Evolutionary conservation across 352 stramenopile genomes (phyloP).

Genomic region (Blastocystis sp.): DNA sequence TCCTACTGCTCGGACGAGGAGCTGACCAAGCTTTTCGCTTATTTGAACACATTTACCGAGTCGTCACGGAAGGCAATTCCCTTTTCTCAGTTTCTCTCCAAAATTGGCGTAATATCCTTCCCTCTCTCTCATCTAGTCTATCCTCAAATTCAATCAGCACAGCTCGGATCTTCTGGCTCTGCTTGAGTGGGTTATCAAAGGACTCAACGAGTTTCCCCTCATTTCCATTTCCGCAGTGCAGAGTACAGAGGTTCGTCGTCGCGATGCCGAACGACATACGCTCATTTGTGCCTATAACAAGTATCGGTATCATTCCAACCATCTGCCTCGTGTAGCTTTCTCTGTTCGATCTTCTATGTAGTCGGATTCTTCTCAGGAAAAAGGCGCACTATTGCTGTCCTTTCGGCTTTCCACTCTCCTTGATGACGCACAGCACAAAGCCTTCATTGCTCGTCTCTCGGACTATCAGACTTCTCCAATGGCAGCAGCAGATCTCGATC

Average conservation of each 20-base stretch:
- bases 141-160: slow-evolving; percentile 57
- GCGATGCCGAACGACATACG: slow-evolving; percentile 51
- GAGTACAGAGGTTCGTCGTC: slow-evolving; percentile 7
- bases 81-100: slow-evolving; percentile 19
- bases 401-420: slow-evolving; percentile 52
- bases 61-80: neutral
- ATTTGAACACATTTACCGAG: slow-evolving; percentile 28
- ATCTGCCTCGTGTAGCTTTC: neutral
- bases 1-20: slow-evolving; percentile 51
- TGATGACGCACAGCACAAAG: slow-evolving; percentile 33
- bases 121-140: neutral
- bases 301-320: slow-evolving; percentile 25
- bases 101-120: neutral
- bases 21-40: neutral
- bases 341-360: neutral
- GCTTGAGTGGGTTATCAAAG: slow-evolving; percentile 56
- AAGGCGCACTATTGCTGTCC: slow-evolving; percentile 34
- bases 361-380: neutral
- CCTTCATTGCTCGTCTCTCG: neutral
- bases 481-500: neutral
- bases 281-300: slow-evolving; percentile 59
- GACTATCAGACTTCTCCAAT: slow-evolving; percentile 43
- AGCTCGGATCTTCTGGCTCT: slow-evolving; percentile 34
- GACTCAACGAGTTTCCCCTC: slow-evolving; percentile 50
- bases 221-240: slow-evolving; percentile 37